Evolutionary conservation across 163 green algal species (phyloP).

Genomic region (Prototheca stagnorum): DNA sequence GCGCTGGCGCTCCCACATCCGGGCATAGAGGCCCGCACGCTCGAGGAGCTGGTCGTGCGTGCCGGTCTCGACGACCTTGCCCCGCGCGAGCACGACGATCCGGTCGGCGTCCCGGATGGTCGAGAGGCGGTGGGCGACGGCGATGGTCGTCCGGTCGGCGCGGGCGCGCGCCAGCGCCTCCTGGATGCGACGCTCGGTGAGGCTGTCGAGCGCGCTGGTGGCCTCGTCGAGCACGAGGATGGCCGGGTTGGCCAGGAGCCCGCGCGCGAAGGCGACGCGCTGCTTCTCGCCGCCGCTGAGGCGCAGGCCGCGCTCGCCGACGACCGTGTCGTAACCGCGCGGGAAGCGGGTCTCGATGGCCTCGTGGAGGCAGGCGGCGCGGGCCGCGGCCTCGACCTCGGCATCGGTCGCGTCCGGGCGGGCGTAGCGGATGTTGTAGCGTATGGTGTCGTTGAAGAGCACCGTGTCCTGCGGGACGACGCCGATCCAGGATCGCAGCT

Average conservation of each 20-base stretch:
- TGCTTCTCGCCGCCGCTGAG: slow-evolving; percentile 93
- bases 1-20: slow-evolving; percentile 63
- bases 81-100: slow-evolving; percentile 47
- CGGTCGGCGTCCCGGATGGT: slow-evolving; percentile 76
- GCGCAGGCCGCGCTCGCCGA: slow-evolving; percentile 80
- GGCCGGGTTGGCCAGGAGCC: slow-evolving; percentile 34
- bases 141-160: slow-evolving; percentile 55
- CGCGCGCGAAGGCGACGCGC: slow-evolving; percentile 69
- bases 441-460: slow-evolving; percentile 50
- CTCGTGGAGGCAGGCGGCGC: slow-evolving; percentile 59
- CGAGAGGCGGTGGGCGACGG: slow-evolving; percentile 83
- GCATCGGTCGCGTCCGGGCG: slow-evolving; percentile 45
- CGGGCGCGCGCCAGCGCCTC: slow-evolving; percentile 5
- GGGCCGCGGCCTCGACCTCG: slow-evolving; percentile 51
- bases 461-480: slow-evolving; percentile 80
- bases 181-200: slow-evolving; percentile 63
- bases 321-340: slow-evolving; percentile 72
- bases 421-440: slow-evolving; percentile 77
- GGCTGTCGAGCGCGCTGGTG: slow-evolving; percentile 75
- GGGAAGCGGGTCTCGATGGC: slow-evolving; percentile 42
- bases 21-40: slow-evolving; percentile 39
- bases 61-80: slow-evolving; percentile 36
- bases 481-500: slow-evolving; percentile 50
- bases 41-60: slow-evolving; percentile 49
- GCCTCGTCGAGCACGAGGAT: slow-evolving; percentile 63